Evolutionary conservation across 2,329 filamentous ascomycete genomes (phyloP).

Genomic region (Verticillium nubilum): DNA sequence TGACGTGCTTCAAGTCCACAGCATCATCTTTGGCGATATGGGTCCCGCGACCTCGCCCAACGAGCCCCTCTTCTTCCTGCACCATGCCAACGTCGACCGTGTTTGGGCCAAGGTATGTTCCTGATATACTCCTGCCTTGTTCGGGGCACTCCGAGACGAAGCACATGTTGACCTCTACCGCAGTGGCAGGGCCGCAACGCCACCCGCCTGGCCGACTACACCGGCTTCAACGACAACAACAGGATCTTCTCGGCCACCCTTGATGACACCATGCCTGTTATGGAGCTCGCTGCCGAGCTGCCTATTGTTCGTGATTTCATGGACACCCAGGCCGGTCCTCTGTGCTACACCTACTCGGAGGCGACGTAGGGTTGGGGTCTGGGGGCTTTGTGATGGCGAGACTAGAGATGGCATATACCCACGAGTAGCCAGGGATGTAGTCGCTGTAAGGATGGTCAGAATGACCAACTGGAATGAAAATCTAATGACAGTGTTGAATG

Average conservation of each 20-base stretch:
- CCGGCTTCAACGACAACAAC: constrained; percentile 8
- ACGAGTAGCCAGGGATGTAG: too few species aligned
- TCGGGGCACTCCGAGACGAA: not conserved
- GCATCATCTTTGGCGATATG: constrained; percentile 18
- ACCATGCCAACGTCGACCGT: constrained; percentile 22
- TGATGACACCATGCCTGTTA: constrained; percentile 10
- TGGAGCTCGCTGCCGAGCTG: constrained; percentile 7
- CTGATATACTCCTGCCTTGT: too few species aligned
- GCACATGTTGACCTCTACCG: not conserved
- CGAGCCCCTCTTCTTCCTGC: constrained; percentile 22
- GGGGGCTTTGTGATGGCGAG: too few species aligned
- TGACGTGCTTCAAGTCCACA: constrained; percentile 5
- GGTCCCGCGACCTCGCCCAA: constrained; percentile 18
- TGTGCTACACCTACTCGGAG: constrained; percentile 13
- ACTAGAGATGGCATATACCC: too few species aligned
- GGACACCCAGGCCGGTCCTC: constrained; percentile 9
- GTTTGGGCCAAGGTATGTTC: constrained; percentile 15
- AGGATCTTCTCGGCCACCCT: constrained; percentile 4
- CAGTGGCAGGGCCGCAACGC: constrained; percentile 14
- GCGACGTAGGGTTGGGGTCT: too few species aligned
- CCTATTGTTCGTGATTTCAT: constrained; percentile 14
- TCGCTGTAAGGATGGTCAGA: too few species aligned
- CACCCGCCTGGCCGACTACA: constrained; percentile 11
- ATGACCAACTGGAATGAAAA: too few species aligned
- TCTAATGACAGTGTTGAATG: too few species aligned